A percentile compares a stretch with the other conserved stretches of the same genome.
Conservation (phyloP, 371 early-diverging fungal species). For the Syncephalastrum contaminatum region DNA sequence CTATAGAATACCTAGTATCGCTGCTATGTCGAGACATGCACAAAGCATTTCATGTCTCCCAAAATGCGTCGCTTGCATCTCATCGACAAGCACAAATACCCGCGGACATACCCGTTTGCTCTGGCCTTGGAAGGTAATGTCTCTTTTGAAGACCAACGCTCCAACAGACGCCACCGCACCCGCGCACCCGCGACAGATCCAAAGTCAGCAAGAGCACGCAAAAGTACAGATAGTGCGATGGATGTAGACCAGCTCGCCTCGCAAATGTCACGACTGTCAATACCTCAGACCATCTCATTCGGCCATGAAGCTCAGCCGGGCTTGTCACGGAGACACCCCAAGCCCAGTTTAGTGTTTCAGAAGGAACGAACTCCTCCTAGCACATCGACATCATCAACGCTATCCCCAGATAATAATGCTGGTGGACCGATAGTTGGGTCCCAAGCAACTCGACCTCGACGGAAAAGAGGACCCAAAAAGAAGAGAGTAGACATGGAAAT, state of each 20-base stretch:
- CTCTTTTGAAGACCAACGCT: slow-evolving; percentile 33
- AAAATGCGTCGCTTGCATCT: slow-evolving; percentile 62
- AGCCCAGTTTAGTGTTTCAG: not conserved
- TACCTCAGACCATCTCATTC: slow-evolving; percentile 40
- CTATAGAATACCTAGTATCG: slow-evolving; percentile 45
- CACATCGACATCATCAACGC: not conserved
- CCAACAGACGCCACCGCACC: not conserved
- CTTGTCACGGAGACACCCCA: not conserved
- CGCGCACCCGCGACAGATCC: not conserved
- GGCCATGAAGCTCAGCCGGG: slow-evolving; percentile 22
- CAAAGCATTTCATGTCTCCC: slow-evolving; percentile 44
- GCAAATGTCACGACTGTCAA: slow-evolving; percentile 23
- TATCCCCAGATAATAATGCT: not conserved
- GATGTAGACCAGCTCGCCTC: slow-evolving; percentile 23
- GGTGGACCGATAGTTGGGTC: no score
- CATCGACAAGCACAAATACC: slow-evolving; percentile 67
- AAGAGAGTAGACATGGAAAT: no score
- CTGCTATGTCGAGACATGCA: slow-evolving; percentile 72
- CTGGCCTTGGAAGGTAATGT: slow-evolving; percentile 55
- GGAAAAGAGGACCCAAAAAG: no score
- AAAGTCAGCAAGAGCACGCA: no score
- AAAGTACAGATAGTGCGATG: not conserved
- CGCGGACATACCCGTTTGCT: slow-evolving; percentile 63
- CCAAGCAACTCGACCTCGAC: no score
- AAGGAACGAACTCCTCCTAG: not conserved